phyloP scores from a whole-genome alignment of 345 rosid genomes.

The Hevea brasiliensis region DNA sequence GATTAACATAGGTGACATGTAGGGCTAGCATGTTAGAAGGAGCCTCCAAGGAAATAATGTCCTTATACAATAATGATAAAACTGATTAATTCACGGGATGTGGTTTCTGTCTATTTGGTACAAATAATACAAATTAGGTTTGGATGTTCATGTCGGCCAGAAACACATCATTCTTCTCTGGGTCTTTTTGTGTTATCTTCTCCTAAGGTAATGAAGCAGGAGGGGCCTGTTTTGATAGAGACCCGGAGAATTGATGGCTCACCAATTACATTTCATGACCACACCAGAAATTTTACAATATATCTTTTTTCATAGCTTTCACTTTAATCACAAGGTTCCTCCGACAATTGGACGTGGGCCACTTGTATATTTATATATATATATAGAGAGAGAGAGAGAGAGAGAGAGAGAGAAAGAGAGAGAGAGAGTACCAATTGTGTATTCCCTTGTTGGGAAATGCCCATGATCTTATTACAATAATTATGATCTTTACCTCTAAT shows the following conservation, averaged over 20 bases:
- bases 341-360: too few relatives aligned
- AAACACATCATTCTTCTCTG: conserved; percentile 8
- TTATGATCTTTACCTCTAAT: too few relatives aligned
- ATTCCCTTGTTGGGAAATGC: too few relatives aligned
- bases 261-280: neutral
- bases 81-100: neutral
- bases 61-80: neutral
- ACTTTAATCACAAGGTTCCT: too few relatives aligned
- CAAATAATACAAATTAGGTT: neutral
- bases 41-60: neutral
- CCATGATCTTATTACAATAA: too few relatives aligned
- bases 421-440: too few relatives aligned
- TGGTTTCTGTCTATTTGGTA: neutral
- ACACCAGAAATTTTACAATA: neutral
- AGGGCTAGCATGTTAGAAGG: neutral
- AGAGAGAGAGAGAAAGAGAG: too few relatives aligned
- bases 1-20: neutral
- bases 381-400: too few relatives aligned
- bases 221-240: neutral
- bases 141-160: conserved; percentile 9
- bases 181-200: neutral
- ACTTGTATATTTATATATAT: too few relatives aligned
- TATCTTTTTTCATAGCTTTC: too few relatives aligned
- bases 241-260: too few relatives aligned
- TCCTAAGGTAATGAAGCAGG: neutral